phyloP scores from a whole-genome alignment of 441 rosid species.

The Aquilaria agallochum region DNA sequence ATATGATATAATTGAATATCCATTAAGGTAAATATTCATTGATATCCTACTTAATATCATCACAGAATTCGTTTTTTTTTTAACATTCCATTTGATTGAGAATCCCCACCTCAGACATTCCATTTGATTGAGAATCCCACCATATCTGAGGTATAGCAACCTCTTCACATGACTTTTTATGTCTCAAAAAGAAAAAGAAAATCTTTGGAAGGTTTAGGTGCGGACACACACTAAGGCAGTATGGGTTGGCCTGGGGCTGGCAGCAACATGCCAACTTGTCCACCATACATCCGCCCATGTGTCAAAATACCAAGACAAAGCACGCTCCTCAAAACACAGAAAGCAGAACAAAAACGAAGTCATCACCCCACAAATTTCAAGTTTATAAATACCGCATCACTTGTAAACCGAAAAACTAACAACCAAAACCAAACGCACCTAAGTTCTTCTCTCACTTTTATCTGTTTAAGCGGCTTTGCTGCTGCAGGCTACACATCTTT shows the following conservation, averaged over 20 bases:
- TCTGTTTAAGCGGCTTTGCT: not conserved
- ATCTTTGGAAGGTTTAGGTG: not conserved
- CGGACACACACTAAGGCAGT: slow-evolving; percentile 12
- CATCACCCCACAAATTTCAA: not conserved
- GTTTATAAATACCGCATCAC: slow-evolving; percentile 36
- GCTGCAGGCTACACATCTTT: slow-evolving; percentile 26
- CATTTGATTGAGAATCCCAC: not conserved
- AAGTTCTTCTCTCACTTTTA: too few relatives aligned
- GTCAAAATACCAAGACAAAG: slow-evolving; percentile 14
- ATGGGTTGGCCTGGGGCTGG: slow-evolving; percentile 20
- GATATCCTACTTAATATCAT: too few relatives aligned
- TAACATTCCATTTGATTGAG: too few relatives aligned
- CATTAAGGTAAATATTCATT: too few relatives aligned
- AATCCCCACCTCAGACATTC: too few relatives aligned
- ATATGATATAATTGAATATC: too few relatives aligned
- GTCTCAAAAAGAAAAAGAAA: not conserved
- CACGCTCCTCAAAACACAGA: slow-evolving; percentile 5
- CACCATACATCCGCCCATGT: slow-evolving; percentile 1
- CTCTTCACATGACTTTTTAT: slow-evolving; percentile 10
- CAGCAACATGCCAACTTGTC: slow-evolving; percentile 27
- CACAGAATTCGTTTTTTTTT: too few relatives aligned
- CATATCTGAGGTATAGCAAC: slow-evolving; percentile 17
- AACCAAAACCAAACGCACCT: too few relatives aligned
- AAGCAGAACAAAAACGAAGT: not conserved
- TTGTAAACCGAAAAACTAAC: too few relatives aligned